Base-by-base conservation (phyloP, 1,139 yeast species). In the Yamadazyma buinensis region DNA sequence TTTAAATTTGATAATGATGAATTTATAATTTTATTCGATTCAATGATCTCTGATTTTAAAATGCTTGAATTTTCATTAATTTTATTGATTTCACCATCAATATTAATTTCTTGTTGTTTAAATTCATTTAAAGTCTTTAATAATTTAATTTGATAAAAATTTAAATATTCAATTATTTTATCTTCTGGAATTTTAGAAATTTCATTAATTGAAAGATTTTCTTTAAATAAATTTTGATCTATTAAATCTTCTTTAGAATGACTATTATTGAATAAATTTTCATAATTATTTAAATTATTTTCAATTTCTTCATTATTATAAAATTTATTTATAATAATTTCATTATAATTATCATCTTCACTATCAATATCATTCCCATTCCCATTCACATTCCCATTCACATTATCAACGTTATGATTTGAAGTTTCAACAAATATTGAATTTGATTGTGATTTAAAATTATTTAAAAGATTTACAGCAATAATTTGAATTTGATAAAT, bases 401-500 rank as follows among this genome's bases (percentile, higher is more conserved):
- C n/a, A 7, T 28, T 29, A n/a, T 15, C 17, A 3, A 15, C 21
- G 14, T 9, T 7, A 8, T 24, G 29, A 29, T 30, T 26, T 20
- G 21, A 10, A 7, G 49, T 45, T 25, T 43, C 43, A 18, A 47
- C 36, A 23, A 40, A 64, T 1, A 67, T 61, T 0, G 71, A 57
- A 12, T 50, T 44, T 12, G 67, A 58, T 40, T 61, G 63, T 2
- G 70, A 58, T 23, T 64, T 46, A 46, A 64, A 69, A 37, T 62
- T 60, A 36, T 64, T 63, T 23, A 57, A 35, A 20, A 62, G 51
- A 40, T 69, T 67, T 24, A 66, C 56, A 6, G 73, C 73, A 13
- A 66, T 49, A 23, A 69, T 57, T 37, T 64, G 68, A 25, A 69
- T 48, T 39, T 59, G 63, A 45, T 68, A 67, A 15, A 62, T 29